Conservation (phyloP, 805 yeast species). For the Phaffomyces thermotolerans region DNA sequence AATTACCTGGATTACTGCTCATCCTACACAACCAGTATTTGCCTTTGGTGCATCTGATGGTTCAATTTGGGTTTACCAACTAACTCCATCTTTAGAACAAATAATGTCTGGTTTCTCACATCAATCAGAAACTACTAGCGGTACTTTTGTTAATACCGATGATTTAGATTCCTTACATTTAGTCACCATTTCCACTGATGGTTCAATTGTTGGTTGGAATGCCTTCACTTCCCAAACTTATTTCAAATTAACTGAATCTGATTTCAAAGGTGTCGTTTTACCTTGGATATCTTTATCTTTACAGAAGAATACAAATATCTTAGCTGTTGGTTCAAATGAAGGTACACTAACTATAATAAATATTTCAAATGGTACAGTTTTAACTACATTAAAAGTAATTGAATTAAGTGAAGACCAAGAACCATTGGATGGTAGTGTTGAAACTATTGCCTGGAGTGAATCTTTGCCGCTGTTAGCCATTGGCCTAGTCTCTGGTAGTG, state of each 20-base stretch:
- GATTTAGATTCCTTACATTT: slow-evolving; percentile 55
- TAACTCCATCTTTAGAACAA: slow-evolving; percentile 55
- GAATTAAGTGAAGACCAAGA: slow-evolving; percentile 50
- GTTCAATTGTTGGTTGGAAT: slow-evolving; percentile 83
- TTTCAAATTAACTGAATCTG: slow-evolving; percentile 58
- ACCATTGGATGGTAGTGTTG: slow-evolving; percentile 61
- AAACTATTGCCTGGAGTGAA: slow-evolving; percentile 78
- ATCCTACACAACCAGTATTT: slow-evolving; percentile 72
- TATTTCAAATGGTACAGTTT: slow-evolving; percentile 61
- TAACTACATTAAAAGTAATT: slow-evolving; percentile 58
- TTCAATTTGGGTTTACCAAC: slow-evolving; percentile 86
- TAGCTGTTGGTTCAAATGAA: slow-evolving; percentile 83
- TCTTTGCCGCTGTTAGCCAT: slow-evolving; percentile 62
- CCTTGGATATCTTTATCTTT: slow-evolving; percentile 80
- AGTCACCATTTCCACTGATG: slow-evolving; percentile 78
- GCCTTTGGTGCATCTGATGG: slow-evolving; percentile 94
- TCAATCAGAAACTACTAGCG: slow-evolving; percentile 72
- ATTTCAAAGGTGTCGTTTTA: slow-evolving; percentile 66
- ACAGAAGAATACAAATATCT: slow-evolving; percentile 40
- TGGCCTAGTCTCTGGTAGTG: slow-evolving; percentile 84
- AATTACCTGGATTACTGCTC: slow-evolving; percentile 73
- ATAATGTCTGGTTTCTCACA: slow-evolving; percentile 78
- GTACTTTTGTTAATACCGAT: slow-evolving; percentile 58
- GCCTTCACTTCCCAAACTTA: slow-evolving; percentile 67
- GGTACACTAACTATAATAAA: slow-evolving; percentile 80